These are phyloP conservation scores for Chaetomium sp. DNA, from an alignment of 2,329 filamentous ascomycete species.

Conservation along the genomic window DNA sequence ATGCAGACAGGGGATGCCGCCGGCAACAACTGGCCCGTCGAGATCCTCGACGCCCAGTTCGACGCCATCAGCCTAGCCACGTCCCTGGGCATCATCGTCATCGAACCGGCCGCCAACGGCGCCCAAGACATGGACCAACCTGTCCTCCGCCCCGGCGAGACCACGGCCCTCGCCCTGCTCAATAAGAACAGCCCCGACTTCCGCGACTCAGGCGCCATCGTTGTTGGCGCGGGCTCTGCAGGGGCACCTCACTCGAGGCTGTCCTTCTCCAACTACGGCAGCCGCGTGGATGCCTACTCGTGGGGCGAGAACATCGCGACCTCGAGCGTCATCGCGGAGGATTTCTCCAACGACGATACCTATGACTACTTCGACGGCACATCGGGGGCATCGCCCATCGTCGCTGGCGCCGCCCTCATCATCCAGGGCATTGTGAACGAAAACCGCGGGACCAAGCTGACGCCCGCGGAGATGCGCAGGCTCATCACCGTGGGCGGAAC, in stretches of 20 bases:
- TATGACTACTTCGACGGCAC: conserved; percentile 20
- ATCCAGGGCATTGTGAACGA: conserved; percentile 23
- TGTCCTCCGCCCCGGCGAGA: not conserved
- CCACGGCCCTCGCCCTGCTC: not conserved
- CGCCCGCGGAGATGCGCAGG: conserved; percentile 12
- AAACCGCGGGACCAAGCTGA: conserved; percentile 17
- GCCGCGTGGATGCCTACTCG: conserved; percentile 20
- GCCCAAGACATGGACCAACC: conserved; percentile 2
- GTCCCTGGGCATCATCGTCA: conserved; percentile 24
- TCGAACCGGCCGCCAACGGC: conserved; percentile 23
- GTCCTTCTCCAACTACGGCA: conserved; percentile 20
- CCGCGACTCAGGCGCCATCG: conserved; percentile 25
- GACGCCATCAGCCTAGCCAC: conserved; percentile 23
- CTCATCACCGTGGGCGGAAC: conserved; percentile 20
- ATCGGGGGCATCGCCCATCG: conserved; percentile 23
- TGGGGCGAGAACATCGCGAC: conserved; percentile 26
- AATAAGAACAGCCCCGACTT: conserved; percentile 10
- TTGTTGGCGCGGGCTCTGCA: conserved; percentile 15
- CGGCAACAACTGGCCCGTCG: conserved; percentile 11
- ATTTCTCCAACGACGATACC: not conserved
- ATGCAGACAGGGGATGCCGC: conserved; percentile 16
- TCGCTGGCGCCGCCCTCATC: conserved; percentile 19
- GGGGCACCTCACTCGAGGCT: conserved; percentile 2
- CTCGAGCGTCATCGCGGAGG: not conserved
- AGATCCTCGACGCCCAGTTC: conserved; percentile 24